Evolutionary conservation across 2,329 filamentous ascomycete species (phyloP).

Genomic region (Epichloe festucae): DNA sequence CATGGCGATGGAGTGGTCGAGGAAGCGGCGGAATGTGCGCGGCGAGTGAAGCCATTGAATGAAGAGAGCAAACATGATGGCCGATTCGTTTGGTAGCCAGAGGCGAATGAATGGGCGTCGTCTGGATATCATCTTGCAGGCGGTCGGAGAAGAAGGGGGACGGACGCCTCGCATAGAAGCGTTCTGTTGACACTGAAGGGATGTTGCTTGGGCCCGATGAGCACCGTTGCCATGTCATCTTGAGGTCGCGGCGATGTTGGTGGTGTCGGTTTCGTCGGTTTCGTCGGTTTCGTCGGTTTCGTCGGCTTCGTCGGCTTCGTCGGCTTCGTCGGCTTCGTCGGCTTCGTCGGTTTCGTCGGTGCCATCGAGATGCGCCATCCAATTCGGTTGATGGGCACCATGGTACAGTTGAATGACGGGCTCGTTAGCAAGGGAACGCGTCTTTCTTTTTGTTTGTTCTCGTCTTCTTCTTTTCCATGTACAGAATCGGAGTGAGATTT

Average conservation of each 20-base stretch:
- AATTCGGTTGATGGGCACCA: constrained; percentile 1
- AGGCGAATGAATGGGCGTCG: constrained; percentile 20
- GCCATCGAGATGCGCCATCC: not conserved
- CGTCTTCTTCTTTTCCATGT: too few relatives aligned
- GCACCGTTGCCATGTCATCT: constrained; percentile 20
- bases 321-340: not conserved
- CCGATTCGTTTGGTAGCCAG: constrained; percentile 33
- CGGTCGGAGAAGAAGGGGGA: constrained; percentile 36
- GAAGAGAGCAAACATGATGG: constrained; percentile 41
- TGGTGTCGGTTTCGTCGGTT: constrained; percentile 7
- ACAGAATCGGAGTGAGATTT: too few relatives aligned
- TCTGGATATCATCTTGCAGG: constrained; percentile 22
- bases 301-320: too few relatives aligned
- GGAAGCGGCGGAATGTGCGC: constrained; percentile 26
- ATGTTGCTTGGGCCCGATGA: constrained; percentile 28
- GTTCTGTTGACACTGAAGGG: constrained; percentile 30
- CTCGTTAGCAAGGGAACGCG: too few relatives aligned
- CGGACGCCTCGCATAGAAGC: constrained; percentile 33
- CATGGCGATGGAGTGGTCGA: constrained; percentile 27
- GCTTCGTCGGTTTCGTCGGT: too few relatives aligned
- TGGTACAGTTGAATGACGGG: not conserved
- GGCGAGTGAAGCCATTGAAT: constrained; percentile 38
- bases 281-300: too few relatives aligned
- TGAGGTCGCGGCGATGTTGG: constrained; percentile 12
- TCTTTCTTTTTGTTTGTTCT: too few relatives aligned